Evolutionary conservation across 345 rosid genomes (phyloP), one percentile per base, ranked within the genome.

Genomic region (Chamaenerion angustifolium): DNA sequence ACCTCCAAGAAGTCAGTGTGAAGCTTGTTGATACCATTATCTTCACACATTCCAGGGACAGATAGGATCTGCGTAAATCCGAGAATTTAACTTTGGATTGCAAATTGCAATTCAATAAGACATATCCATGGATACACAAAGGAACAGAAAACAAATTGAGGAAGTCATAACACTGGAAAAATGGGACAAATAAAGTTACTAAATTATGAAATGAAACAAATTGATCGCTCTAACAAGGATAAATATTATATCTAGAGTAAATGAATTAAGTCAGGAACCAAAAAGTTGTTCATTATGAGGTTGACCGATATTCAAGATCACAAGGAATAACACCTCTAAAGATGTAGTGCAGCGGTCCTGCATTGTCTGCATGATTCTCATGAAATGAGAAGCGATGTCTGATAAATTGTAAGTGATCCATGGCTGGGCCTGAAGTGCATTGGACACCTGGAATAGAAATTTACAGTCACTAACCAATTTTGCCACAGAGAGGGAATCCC

Each of bases 311-410:
- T 4, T 31, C 37, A 31, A 49, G 10, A 25, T n/a, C 23, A 50
- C 17, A 23, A 50, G 43, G 40, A 46, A 58, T 18, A 41, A 37
- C 68, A 92, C 98, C 98, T 87, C 88, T 64, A 92, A 64, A 27
- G 92, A 80, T 62, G 85, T 49, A 57, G 71, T 69, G 73, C 95
- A 87, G 17, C 95, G 88, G 41, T 70, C 72, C 65, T 80, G 71
- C 98, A 87, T 87, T 55, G 93, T 92, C 65, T 76, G 79, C 59
- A 92, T 59, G 37, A 92, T 80, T 52, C 74, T 73, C 73, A 92
- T 64, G 72, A 83, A 82, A 61, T 78, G 95, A 56, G 83, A 73
- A 56, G 76, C 12, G 57, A 78, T 67, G 51, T 71, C 61, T 51
- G 69, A 62, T 65, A 92, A 62, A 62, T 70, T 65, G 55, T 76